Evolutionary conservation across 2,329 filamentous ascomycete genomes (phyloP).

Genomic region (Penicillium sp.): DNA sequence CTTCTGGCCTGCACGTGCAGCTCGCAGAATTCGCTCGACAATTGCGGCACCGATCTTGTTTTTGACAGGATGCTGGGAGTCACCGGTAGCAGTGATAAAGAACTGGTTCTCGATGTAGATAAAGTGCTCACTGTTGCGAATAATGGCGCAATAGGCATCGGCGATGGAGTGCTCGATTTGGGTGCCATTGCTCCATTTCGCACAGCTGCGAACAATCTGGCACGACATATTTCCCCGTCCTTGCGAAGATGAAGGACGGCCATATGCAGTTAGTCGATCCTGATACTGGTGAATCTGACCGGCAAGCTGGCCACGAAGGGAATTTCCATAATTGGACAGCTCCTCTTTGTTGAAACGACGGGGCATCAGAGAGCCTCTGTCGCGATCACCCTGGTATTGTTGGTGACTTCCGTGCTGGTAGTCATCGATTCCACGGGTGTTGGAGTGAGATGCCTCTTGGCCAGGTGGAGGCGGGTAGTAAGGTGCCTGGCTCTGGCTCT

Average conservation of each 20-base stretch:
- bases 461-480: conserved; percentile 47
- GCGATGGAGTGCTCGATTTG: conserved; percentile 78
- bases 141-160: conserved; percentile 82
- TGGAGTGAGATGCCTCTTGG: conserved; percentile 33
- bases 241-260: conserved; percentile 24
- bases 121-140: conserved; percentile 83
- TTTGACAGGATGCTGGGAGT: conserved; percentile 79
- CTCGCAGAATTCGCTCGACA: conserved; percentile 82
- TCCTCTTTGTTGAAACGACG: conserved; percentile 40
- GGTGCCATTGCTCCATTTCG: conserved; percentile 97
- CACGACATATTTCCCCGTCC: conserved; percentile 39
- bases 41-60: conserved; percentile 92
- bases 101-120: conserved; percentile 99
- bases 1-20: conserved; percentile 78
- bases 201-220: conserved; percentile 69
- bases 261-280: conserved; percentile 34
- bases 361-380: conserved; percentile 36
- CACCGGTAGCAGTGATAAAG: conserved; percentile 92
- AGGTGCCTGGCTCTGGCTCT: conserved; percentile 29
- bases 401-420: conserved; percentile 31
- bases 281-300: conserved; percentile 49
- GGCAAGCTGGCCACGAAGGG: conserved; percentile 42
- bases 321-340: conserved; percentile 39
- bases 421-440: conserved; percentile 35
- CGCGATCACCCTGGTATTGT: conserved; percentile 37